Conservation (phyloP, 2,329 filamentous ascomycete species). For the Penicillium sp. region DNA sequence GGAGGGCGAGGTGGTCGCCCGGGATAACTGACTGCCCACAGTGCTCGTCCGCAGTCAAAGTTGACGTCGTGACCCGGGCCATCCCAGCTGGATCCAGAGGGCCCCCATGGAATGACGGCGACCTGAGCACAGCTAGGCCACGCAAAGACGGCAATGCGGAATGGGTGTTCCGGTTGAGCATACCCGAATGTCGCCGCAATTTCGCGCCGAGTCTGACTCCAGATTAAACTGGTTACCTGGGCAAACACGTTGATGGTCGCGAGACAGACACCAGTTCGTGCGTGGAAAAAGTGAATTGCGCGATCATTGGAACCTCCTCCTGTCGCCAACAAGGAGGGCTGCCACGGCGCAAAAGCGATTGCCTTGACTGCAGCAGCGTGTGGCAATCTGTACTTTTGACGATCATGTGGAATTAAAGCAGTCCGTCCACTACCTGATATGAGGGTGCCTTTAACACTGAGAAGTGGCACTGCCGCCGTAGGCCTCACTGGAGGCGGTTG, state of each 20-base stretch:
- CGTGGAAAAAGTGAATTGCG: slow-evolving; percentile 94
- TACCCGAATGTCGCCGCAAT: slow-evolving; percentile 94
- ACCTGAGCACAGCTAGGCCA: slow-evolving; percentile 90
- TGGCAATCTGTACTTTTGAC: slow-evolving; percentile 66
- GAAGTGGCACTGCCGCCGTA: slow-evolving; percentile 18
- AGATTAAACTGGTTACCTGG: slow-evolving; percentile 88
- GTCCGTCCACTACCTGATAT: slow-evolving; percentile 36
- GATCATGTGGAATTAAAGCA: slow-evolving; percentile 50
- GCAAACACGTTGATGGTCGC: slow-evolving; percentile 89
- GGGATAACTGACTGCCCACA: slow-evolving; percentile 86
- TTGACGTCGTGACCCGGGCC: slow-evolving; percentile 21
- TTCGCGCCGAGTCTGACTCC: slow-evolving; percentile 78
- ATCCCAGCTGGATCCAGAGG: slow-evolving; percentile 42
- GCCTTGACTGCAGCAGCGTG: slow-evolving; percentile 92
- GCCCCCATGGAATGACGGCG: slow-evolving; percentile 77
- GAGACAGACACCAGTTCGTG: slow-evolving; percentile 72
- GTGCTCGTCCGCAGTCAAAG: slow-evolving; percentile 50
- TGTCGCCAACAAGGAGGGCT: slow-evolving; percentile 77
- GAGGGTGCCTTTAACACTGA: slow-evolving; percentile 26
- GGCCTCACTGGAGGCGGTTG: slow-evolving; percentile 16
- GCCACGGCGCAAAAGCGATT: slow-evolving; percentile 95
- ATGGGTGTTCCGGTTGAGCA: slow-evolving; percentile 81
- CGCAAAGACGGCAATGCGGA: slow-evolving; percentile 84
- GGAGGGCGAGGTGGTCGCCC: slow-evolving; percentile 49
- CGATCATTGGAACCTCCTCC: slow-evolving; percentile 92